Base-by-base conservation (phyloP, 2,329 filamentous ascomycete genomes). In the Verticillium albo-atrum region DNA sequence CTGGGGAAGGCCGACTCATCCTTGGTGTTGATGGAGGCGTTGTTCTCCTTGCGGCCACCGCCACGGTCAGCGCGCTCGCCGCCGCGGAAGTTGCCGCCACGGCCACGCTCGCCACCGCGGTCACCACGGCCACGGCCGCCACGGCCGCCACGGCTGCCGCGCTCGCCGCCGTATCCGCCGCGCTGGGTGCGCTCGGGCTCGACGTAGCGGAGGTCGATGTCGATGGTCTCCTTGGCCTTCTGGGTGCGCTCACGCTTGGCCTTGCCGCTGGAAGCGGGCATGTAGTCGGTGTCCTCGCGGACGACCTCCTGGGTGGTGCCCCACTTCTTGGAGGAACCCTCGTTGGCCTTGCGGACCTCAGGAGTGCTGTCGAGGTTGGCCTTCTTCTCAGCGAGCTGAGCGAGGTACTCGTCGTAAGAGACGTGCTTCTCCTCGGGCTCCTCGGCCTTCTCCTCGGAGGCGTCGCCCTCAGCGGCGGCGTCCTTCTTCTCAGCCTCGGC, bases 321-420 rank as follows among this genome's bases (percentile, higher is more conserved):
- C 91, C 93, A 97, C 85, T 97, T 95, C 86, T 95, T 94, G 82
- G 92, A 91, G 82, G 82, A 85, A 72, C 93, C 93, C 82, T 97
- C 93, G 83, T 98, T 97, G 77, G 94, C 81, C 82, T 92, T 88
- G 80, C 95, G 94, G 72, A 92, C 83, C 71, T 91, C 85, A 70
- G 88, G 83, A 58, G 66, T 68, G 68, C 79, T 77, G 68, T 84
- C 85, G 65, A 94, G 85, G 66, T 85, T 84, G 66, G 86, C 79
- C 81, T 92, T 93, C 86, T 93, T 94, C 81, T 85, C 83, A 61
- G 82, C 82, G 69, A 75, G 78, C 77, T 86, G 81, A 73, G 88
- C 90, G 58, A 96, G 86, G 82, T 97, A 99, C 67, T 95, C 90
- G 71, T 85, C 81, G 79, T 93, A 97, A 58, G 92, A 95, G 81